Evolutionary conservation across 139 green algal genomes (phyloP).

Genomic region (Picocystis salinarum): DNA sequence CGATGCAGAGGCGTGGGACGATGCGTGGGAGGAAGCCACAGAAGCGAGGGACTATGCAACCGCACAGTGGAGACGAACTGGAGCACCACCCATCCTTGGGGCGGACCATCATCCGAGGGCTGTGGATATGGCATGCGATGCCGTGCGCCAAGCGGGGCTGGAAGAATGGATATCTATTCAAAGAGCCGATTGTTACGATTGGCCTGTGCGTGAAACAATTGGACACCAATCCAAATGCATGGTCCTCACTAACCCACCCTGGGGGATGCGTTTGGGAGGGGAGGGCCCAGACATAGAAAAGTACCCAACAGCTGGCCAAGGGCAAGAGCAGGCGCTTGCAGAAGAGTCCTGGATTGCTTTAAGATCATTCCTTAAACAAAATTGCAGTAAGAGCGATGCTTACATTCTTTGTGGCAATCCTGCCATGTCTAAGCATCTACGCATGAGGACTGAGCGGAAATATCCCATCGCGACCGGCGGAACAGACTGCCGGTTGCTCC

Average conservation of each 20-base stretch:
- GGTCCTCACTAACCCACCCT: slow-evolving; percentile 76
- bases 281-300: slow-evolving; percentile 2
- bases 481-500: slow-evolving; percentile 34
- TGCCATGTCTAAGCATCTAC: slow-evolving; percentile 26
- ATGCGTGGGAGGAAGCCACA: slow-evolving; percentile 6
- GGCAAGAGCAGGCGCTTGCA: background rate
- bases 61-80: slow-evolving; percentile 2
- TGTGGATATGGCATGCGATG: background rate
- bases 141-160: background rate
- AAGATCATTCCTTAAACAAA: slow-evolving; percentile 12
- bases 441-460: slow-evolving; percentile 29
- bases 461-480: slow-evolving; percentile 38
- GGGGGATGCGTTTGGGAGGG: slow-evolving; percentile 43
- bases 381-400: slow-evolving; percentile 16
- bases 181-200: background rate
- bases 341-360: slow-evolving; percentile 13
- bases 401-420: slow-evolving; percentile 45
- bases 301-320: slow-evolving; percentile 9
- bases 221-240: slow-evolving; percentile 7
- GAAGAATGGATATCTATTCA: background rate
- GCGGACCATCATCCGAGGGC: too few species aligned
- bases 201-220: background rate
- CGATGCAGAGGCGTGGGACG: slow-evolving; percentile 19
- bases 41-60: background rate
- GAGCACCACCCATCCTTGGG: too few species aligned